Evolutionary conservation across 1,284 basidiomycete species (phyloP).

Genomic region (Fistulinella staudtii): DNA sequence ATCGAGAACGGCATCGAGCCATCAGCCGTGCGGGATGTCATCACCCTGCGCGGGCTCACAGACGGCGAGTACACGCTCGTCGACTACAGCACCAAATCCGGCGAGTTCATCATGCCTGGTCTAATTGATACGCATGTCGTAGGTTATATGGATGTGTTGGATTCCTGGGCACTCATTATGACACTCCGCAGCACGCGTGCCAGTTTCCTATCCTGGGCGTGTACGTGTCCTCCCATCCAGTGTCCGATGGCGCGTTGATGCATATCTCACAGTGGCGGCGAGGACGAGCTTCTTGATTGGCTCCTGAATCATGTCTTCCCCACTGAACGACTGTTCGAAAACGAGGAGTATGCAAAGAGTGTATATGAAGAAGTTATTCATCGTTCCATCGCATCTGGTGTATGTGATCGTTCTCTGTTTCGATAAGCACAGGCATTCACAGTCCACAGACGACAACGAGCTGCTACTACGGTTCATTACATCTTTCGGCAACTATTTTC

Average conservation of each 20-base stretch:
- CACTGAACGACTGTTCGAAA: constrained; percentile 68
- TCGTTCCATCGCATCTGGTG: constrained; percentile 73
- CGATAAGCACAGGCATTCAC: background rate
- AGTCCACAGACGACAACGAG: constrained; percentile 77
- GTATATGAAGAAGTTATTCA: constrained; percentile 74
- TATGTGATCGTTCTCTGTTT: constrained; percentile 38
- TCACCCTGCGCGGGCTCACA: constrained; percentile 40
- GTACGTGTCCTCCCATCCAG: constrained; percentile 36
- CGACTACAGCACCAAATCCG: constrained; percentile 43
- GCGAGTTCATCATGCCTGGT: constrained; percentile 84
- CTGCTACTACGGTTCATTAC: constrained; percentile 87
- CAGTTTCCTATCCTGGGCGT: constrained; percentile 84
- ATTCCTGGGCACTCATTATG: no score
- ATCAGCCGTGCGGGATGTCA: constrained; percentile 40
- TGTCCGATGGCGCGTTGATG: background rate
- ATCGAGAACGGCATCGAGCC: constrained; percentile 55
- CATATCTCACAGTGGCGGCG: constrained; percentile 51
- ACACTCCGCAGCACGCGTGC: constrained; percentile 67
- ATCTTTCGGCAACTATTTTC: constrained; percentile 73
- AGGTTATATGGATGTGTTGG: constrained; percentile 22
- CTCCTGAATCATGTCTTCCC: constrained; percentile 84
- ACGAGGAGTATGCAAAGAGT: constrained; percentile 62
- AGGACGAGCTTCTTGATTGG: constrained; percentile 86
- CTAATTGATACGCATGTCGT: constrained; percentile 89
- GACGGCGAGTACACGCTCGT: constrained; percentile 9